A percentile compares a stretch with the other conserved stretches of the same genome.
phyloP scores from a whole-genome alignment of 768 basidiomycete species.

The Suillus alpinus region DNA sequence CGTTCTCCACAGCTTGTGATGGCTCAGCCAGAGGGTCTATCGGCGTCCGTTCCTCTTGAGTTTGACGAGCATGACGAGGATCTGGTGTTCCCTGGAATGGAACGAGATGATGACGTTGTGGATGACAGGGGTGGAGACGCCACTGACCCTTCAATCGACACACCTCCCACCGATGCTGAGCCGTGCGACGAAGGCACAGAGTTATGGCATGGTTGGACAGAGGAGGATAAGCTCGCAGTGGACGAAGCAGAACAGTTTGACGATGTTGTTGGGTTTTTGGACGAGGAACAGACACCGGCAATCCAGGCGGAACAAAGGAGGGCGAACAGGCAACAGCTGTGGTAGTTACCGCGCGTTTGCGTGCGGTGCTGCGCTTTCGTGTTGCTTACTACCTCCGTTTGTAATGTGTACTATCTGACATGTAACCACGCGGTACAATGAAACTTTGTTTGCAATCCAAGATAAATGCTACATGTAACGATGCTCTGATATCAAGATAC shows the following conservation, averaged over 20 bases:
- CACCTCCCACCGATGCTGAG: slow-evolving; percentile 33
- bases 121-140: slow-evolving; percentile 26
- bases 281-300: slow-evolving; percentile 29
- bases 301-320: slow-evolving; percentile 13
- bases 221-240: slow-evolving; percentile 28
- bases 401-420: slow-evolving; percentile 3
- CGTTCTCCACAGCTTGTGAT: slow-evolving; percentile 40
- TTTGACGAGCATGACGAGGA: slow-evolving; percentile 74
- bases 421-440: slow-evolving; percentile 1
- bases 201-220: slow-evolving; percentile 19
- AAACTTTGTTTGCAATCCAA: slow-evolving; percentile 1
- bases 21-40: slow-evolving; percentile 23
- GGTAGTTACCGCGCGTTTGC: background rate
- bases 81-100: slow-evolving; percentile 35
- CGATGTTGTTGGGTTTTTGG: slow-evolving; percentile 31
- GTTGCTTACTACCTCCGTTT: background rate
- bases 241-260: slow-evolving; percentile 33
- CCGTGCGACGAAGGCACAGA: slow-evolving; percentile 15
- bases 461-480: slow-evolving; percentile 1
- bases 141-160: slow-evolving; percentile 33
- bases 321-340: slow-evolving; percentile 7
- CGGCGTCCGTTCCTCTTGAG: slow-evolving; percentile 37
- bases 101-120: slow-evolving; percentile 13
- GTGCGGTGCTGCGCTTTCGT: background rate
- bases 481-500: slow-evolving; percentile 2